A percentile compares a stretch with the other conserved stretches of the same genome.
Evolutionary conservation across 352 stramenopile genomes (phyloP).

Genomic region (Phytopythium cucurbitacearum): DNA sequence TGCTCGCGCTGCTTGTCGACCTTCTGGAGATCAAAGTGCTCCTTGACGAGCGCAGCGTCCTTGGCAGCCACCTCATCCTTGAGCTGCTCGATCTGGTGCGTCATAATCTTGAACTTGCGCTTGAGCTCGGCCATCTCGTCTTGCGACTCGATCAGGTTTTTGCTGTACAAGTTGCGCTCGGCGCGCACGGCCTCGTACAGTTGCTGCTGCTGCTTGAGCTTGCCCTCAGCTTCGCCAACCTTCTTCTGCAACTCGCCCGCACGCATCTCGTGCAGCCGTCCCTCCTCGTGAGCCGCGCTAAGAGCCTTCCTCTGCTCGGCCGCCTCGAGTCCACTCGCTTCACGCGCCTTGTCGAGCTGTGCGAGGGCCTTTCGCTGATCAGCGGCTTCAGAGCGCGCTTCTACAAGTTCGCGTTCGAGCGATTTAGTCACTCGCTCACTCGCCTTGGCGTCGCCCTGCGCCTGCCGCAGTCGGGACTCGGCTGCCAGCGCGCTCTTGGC

Average conservation of each 20-base stretch:
- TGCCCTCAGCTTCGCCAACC: conserved; percentile 87
- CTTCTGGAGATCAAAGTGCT: conserved; percentile 95
- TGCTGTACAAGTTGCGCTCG: conserved; percentile 95
- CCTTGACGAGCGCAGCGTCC: conserved; percentile 94
- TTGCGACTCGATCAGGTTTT: conserved; percentile 95
- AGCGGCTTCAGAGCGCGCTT: conserved; percentile 78
- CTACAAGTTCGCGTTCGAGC: conserved; percentile 74
- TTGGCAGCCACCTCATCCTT: conserved; percentile 95
- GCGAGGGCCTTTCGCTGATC: conserved; percentile 91
- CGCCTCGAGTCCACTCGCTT: conserved; percentile 89
- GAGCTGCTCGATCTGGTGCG: conserved; percentile 94
- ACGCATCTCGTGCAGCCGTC: conserved; percentile 76
- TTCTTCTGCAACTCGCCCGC: conserved; percentile 85
- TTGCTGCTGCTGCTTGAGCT: conserved; percentile 96
- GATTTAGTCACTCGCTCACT: conserved; percentile 90
- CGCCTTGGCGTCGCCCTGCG: conserved; percentile 89
- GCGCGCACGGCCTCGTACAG: conserved; percentile 93
- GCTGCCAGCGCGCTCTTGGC: conserved; percentile 75
- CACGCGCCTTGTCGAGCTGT: conserved; percentile 90
- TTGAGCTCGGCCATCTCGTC: conserved; percentile 96
- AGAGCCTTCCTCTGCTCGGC: conserved; percentile 83
- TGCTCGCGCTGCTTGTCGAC: conserved; percentile 94
- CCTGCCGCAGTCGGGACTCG: conserved; percentile 85
- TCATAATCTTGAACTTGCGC: conserved; percentile 97
- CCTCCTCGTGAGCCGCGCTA: conserved; percentile 77